Conservation (phyloP, 345 rosid genomes). For the Salix brachista region DNA sequence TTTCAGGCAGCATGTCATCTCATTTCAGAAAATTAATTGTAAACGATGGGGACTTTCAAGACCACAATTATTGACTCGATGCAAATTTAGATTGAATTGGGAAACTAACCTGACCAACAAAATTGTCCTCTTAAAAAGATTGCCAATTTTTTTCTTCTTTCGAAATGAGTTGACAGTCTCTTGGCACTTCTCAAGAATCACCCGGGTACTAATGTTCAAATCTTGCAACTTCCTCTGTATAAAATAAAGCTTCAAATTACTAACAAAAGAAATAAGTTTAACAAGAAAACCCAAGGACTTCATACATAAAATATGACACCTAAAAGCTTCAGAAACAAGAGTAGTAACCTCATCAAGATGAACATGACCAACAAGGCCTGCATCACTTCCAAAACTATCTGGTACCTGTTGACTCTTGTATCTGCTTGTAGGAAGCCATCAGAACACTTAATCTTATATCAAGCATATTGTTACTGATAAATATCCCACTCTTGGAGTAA, state of each 20-base stretch:
- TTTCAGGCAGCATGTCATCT: background rate
- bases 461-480: background rate
- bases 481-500: background rate
- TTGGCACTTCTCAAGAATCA: slow-evolving; percentile 62
- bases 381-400: slow-evolving; percentile 44
- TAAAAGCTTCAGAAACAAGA: slow-evolving; percentile 12
- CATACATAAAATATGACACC: background rate
- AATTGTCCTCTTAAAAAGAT: slow-evolving; percentile 39
- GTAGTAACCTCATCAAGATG: slow-evolving; percentile 64
- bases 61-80: background rate
- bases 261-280: slow-evolving; percentile 16
- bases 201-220: slow-evolving; percentile 49
- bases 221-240: slow-evolving; percentile 51
- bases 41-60: background rate
- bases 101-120: slow-evolving; percentile 64
- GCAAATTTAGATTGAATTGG: background rate
- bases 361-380: slow-evolving; percentile 71
- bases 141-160: slow-evolving; percentile 64
- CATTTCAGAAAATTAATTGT: background rate
- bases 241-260: slow-evolving; percentile 22
- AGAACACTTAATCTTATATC: slow-evolving; percentile 5
- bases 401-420: slow-evolving; percentile 43
- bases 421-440: slow-evolving; percentile 37
- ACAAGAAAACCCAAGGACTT: background rate
- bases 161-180: slow-evolving; percentile 45